phyloP scores from a whole-genome alignment of 2,329 filamentous ascomycete species.

The Fusarium siculi region DNA sequence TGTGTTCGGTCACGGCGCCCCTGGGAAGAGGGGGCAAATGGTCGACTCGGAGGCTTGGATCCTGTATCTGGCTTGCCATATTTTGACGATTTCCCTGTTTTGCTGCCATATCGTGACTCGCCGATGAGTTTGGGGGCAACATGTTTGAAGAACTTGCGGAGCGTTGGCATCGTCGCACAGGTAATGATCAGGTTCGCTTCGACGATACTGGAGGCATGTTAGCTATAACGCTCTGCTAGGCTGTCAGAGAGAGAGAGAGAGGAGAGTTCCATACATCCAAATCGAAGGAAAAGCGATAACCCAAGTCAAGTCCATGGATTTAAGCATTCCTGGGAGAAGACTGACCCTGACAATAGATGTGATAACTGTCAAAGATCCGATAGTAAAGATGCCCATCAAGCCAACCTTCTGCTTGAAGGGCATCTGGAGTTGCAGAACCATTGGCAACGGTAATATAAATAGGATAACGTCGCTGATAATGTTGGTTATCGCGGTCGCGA shows the following conservation, averaged over 20 bases:
- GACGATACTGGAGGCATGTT: slow-evolving; percentile 33
- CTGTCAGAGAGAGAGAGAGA: not conserved
- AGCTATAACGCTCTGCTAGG: not conserved
- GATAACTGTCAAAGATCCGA: slow-evolving; percentile 52
- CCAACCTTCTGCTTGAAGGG: slow-evolving; percentile 59
- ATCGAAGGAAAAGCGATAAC: slow-evolving; percentile 42
- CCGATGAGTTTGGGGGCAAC: slow-evolving; percentile 49
- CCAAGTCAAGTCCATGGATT: slow-evolving; percentile 45
- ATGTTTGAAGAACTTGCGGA: slow-evolving; percentile 53
- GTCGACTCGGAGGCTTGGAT: slow-evolving; percentile 19
- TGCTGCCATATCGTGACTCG: slow-evolving; percentile 40
- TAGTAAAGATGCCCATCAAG: slow-evolving; percentile 55
- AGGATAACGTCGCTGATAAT: slow-evolving; percentile 60
- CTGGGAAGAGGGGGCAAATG: slow-evolving; percentile 15
- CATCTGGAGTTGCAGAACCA: slow-evolving; percentile 58
- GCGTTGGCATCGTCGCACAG: slow-evolving; percentile 53
- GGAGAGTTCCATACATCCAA: slow-evolving; percentile 43
- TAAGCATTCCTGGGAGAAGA: slow-evolving; percentile 34
- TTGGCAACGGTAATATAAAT: slow-evolving; percentile 58
- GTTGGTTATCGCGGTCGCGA: slow-evolving; percentile 59
- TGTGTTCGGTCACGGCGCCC: slow-evolving; percentile 30
- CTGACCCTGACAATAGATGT: slow-evolving; percentile 46
- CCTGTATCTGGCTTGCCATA: slow-evolving; percentile 28
- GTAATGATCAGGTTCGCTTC: slow-evolving; percentile 55
- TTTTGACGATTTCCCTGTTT: slow-evolving; percentile 26